phyloP scores from a whole-genome alignment of 179 eudicot species.

The Silene noctiflora region DNA sequence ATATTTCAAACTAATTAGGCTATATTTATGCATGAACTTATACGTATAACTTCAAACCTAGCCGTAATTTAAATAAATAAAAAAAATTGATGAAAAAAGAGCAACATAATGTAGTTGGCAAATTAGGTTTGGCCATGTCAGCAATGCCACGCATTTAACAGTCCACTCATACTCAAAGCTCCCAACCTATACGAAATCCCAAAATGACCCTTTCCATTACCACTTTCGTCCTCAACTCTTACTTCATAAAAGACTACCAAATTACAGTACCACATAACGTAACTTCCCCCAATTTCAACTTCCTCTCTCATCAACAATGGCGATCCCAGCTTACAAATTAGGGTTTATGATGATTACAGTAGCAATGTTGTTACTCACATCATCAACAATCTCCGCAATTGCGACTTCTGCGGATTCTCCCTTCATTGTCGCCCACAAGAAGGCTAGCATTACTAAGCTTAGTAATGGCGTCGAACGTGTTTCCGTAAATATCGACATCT shows the following conservation, averaged over 20 bases:
- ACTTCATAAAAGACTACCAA: not conserved
- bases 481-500: conserved; percentile 64
- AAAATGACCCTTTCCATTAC: not conserved
- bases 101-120: not conserved
- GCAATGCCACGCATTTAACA: conserved; percentile 22
- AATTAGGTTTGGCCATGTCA: conserved; percentile 21
- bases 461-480: conserved; percentile 63
- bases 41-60: too few relatives aligned
- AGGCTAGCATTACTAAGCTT: conserved; percentile 59
- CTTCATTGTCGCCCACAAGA: conserved; percentile 82
- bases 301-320: conserved; percentile 22
- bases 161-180: too few relatives aligned
- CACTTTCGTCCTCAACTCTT: not conserved
- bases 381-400: not conserved
- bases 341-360: conserved; percentile 14
- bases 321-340: conserved; percentile 11
- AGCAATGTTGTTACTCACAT: conserved; percentile 13
- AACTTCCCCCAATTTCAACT: not conserved
- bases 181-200: too few relatives aligned
- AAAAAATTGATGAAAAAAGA: too few relatives aligned
- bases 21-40: too few relatives aligned
- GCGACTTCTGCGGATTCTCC: conserved; percentile 46
- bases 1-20: too few relatives aligned
- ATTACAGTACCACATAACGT: not conserved
- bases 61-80: too few relatives aligned